Base-by-base conservation (phyloP, 345 rosid genomes). In the Firmiana major region DNA sequence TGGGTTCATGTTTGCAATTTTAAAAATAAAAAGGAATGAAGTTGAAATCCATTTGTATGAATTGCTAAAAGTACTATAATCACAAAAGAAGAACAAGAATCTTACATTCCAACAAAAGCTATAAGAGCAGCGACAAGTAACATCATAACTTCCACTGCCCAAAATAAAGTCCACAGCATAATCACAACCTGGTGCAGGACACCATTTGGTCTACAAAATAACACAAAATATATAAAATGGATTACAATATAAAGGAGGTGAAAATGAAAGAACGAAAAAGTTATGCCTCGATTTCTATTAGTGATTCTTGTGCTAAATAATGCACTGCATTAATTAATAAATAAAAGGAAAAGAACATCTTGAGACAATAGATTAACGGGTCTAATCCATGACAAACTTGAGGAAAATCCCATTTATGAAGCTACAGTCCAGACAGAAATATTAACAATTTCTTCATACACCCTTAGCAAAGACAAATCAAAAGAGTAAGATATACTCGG, bases 111-210 rank as follows among this genome's bases (percentile, higher is more conserved):
- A 92, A 87, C 97, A 92, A 84, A 92, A 92, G 87, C 89, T 82
- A 80, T 88, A 83, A 11, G 89, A 82, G 81, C 95, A 92, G 22
- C 80, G 81, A 81, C 90, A 93, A 63, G 85, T 80, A 53, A 93
- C 94, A 70, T 93, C 94, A 84, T 85, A 90, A 82, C 82, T 90
- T 81, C 93, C 97, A 85, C 88, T 77, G 38, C 90, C 96, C 71
- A 82, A 83, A 81, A 81, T 84, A 86, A 91, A 93, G 77, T 91
- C 93, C 84, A 93, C 90, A 63, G 96, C 97, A 63, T 85, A 90
- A 72, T 91, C 96, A 46, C 97, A 93, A n/a, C 96, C 96, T 45
- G 97, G 96, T 55, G 97, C 97, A 28, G 97, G 97, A 80, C 97
- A 93, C 97, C 97, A 93, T 82, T 91, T 93, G 67, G 92, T 90